Percentiles rank a stretch among this genome's conserved stretches.
Evolutionary conservation across 768 basidiomycete genomes (phyloP).

Genomic region (Baorangia bicolor): DNA sequence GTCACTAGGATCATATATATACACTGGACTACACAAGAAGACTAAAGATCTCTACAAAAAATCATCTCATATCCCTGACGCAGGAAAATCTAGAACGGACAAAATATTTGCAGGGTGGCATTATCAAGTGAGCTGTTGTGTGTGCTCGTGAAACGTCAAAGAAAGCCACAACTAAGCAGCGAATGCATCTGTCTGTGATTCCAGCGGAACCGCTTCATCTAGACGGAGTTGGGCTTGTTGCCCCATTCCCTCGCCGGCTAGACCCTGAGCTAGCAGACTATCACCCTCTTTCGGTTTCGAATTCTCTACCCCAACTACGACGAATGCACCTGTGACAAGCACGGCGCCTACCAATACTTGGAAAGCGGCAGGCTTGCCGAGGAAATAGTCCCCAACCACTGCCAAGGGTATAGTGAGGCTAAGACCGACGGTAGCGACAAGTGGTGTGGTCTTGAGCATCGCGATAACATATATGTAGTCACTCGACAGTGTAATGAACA

Average conservation of each 20-base stretch:
- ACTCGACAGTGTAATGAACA: slow-evolving; percentile 78
- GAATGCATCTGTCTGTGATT: slow-evolving; percentile 3
- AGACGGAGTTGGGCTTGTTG: slow-evolving; percentile 5
- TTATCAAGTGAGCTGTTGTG: neutral
- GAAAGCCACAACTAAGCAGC: neutral
- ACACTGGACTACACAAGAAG: neutral
- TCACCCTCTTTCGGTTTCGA: slow-evolving; percentile 39
- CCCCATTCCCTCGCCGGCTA: neutral
- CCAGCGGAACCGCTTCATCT: slow-evolving; percentile 5
- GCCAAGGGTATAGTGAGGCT: slow-evolving; percentile 93
- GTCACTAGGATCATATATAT: neutral
- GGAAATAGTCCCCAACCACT: slow-evolving; percentile 73
- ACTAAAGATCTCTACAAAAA: neutral
- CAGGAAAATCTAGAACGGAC: neutral
- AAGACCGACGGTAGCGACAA: slow-evolving; percentile 90
- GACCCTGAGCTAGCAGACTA: slow-evolving; percentile 1
- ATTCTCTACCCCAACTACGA: slow-evolving; percentile 65
- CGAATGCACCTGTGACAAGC: slow-evolving; percentile 75
- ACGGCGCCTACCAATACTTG: slow-evolving; percentile 73
- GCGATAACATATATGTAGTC: slow-evolving; percentile 87
- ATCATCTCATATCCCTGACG: neutral
- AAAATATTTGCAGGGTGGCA: neutral
- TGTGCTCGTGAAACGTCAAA: neutral
- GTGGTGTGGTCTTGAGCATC: slow-evolving; percentile 95
- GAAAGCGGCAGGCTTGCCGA: slow-evolving; percentile 53